Percentiles rank a stretch among this genome's conserved stretches.
Conservation (phyloP, 192 early-diverging fungal species). For the Pilobolus umbonatus region DNA sequence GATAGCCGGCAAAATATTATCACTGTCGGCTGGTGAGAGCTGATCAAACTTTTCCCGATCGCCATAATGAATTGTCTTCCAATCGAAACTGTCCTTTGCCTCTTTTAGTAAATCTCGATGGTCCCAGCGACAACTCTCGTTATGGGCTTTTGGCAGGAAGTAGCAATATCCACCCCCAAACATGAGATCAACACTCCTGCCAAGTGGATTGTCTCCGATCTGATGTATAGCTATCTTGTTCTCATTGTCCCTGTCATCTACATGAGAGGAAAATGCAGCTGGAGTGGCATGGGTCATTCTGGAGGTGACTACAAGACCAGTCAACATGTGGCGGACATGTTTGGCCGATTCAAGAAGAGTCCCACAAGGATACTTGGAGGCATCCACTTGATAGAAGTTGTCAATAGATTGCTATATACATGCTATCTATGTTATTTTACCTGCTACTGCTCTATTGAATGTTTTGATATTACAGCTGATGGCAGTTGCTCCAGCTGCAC, state of each 20-base stretch:
- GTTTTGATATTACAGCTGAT: constrained; percentile 87
- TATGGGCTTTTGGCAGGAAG: constrained; percentile 67
- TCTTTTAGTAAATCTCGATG: constrained; percentile 60
- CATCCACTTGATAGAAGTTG: constrained; percentile 43
- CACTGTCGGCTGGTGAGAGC: constrained; percentile 25
- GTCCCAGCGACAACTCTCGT: constrained; percentile 75
- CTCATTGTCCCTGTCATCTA: constrained; percentile 72
- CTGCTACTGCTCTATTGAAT: constrained; percentile 92
- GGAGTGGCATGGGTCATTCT: constrained; percentile 94
- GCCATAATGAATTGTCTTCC: constrained; percentile 47
- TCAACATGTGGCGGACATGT: constrained; percentile 61
- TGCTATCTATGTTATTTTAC: constrained; percentile 32
- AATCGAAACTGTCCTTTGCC: constrained; percentile 54
- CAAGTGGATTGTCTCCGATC: constrained; percentile 86
- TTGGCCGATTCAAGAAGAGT: constrained; percentile 95
- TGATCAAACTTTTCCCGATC: constrained; percentile 59
- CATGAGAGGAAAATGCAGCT: constrained; percentile 79
- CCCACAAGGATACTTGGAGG: constrained; percentile 70
- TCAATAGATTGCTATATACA: not conserved
- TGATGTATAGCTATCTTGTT: constrained; percentile 85
- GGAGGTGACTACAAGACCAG: constrained; percentile 90
- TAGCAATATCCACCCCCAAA: constrained; percentile 90
- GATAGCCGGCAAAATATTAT: constrained; percentile 58
- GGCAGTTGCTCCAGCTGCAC: constrained; percentile 96
- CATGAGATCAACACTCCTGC: constrained; percentile 79